Evolutionary conservation across 2,329 filamentous ascomycete genomes (phyloP).

Genomic region (Monosporascus sp.): DNA sequence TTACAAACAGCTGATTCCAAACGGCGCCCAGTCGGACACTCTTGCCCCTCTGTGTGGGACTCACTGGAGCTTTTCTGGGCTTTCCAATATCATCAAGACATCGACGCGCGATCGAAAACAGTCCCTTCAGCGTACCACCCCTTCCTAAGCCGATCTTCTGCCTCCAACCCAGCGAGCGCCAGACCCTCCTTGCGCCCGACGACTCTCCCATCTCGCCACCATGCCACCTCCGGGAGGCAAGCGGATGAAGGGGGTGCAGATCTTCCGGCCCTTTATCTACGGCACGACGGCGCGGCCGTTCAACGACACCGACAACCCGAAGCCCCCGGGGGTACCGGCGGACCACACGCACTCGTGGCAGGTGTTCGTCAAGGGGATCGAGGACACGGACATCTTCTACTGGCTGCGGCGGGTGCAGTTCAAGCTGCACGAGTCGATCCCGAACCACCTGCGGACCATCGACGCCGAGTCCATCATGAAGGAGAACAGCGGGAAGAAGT

Average conservation of each 20-base stretch:
- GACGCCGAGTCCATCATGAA: constrained; percentile 26
- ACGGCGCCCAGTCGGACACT: too few species aligned
- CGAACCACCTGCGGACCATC: constrained; percentile 77
- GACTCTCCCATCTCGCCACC: constrained; percentile 4
- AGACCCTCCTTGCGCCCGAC: background rate
- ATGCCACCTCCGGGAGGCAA: constrained; percentile 61
- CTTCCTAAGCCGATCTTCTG: constrained; percentile 1
- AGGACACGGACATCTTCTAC: constrained; percentile 86
- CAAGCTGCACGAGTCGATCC: constrained; percentile 95
- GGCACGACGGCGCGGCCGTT: constrained; percentile 77
- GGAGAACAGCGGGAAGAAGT: constrained; percentile 18
- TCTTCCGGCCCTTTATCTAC: constrained; percentile 63
- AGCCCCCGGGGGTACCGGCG: constrained; percentile 69
- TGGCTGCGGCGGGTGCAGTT: constrained; percentile 98
- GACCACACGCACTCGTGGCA: constrained; percentile 97
- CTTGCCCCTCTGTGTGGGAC: too few species aligned
- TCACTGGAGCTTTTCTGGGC: too few species aligned
- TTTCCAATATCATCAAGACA: too few species aligned
- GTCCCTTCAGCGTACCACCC: background rate
- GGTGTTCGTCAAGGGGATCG: constrained; percentile 86
- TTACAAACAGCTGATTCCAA: too few species aligned
- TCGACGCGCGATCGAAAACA: too few species aligned
- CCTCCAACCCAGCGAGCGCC: constrained; percentile 2
- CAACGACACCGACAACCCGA: constrained; percentile 71
- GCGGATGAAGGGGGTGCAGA: constrained; percentile 60